A percentile compares a stretch with the other conserved stretches of the same genome.
These are phyloP conservation scores for Conticribra weissflogii DNA, from an alignment of 108 stramenopile species.

Conservation along the genomic window DNA sequence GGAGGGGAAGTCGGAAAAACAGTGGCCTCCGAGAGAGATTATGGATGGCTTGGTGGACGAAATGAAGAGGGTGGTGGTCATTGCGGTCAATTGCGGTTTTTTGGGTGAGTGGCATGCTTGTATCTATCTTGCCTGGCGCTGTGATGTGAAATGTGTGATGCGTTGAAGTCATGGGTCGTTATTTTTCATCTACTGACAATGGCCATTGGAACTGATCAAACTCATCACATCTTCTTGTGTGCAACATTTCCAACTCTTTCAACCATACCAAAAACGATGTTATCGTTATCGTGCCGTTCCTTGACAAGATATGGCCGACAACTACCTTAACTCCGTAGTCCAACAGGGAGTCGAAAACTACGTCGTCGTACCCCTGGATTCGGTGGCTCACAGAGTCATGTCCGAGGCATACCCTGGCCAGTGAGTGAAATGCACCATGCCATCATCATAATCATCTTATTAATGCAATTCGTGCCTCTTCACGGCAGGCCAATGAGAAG, in stretches of 20 bases:
- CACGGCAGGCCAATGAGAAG: too few relatives aligned
- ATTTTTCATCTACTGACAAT: background rate
- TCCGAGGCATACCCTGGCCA: background rate
- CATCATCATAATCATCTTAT: too few relatives aligned
- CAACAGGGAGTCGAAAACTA: background rate
- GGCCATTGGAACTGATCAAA: background rate
- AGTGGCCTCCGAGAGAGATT: background rate
- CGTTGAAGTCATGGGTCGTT: too few relatives aligned
- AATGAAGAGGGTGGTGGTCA: background rate
- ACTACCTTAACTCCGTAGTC: background rate
- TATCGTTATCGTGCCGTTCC: background rate
- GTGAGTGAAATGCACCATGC: too few relatives aligned
- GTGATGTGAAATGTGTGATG: too few relatives aligned
- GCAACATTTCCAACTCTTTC: too few relatives aligned
- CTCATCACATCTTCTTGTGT: background rate
- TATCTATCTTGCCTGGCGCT: too few relatives aligned
- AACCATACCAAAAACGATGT: background rate
- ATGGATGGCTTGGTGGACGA: background rate
- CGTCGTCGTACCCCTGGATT: background rate
- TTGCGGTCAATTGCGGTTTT: background rate
- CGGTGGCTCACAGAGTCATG: background rate
- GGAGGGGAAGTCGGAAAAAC: background rate
- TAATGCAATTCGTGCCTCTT: too few relatives aligned
- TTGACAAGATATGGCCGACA: background rate
- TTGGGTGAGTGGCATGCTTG: background rate